Conservation (phyloP, 192 early-diverging fungal genomes). For the Coemansia sp. region DNA sequence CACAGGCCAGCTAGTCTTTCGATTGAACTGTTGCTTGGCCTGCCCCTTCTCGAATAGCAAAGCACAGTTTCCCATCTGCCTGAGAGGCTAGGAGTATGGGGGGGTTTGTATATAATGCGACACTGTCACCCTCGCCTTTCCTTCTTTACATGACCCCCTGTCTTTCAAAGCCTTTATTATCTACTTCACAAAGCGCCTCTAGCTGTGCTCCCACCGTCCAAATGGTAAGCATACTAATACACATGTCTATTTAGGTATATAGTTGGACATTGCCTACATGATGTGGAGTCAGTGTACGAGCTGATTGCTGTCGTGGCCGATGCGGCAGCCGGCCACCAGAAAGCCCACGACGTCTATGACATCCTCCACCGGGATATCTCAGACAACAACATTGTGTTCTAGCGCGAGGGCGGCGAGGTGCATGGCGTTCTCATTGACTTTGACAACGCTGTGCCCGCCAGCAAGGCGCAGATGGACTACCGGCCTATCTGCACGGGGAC, state of each 20-base stretch:
- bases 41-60: no score
- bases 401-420: not conserved
- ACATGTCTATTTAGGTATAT: not conserved
- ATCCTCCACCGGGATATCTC: constrained; percentile 28
- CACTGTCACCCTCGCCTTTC: no score
- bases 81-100: no score
- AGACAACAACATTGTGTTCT: constrained; percentile 13
- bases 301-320: constrained; percentile 10
- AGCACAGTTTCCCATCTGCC: no score
- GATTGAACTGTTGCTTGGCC: no score
- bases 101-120: no score
- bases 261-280: not conserved
- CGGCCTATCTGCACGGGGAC: not conserved
- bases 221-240: not conserved
- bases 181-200: no score
- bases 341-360: not conserved
- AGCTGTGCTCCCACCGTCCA: no score
- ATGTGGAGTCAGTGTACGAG: constrained; percentile 1
- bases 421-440: constrained; percentile 24
- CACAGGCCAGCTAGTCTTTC: no score
- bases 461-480: not conserved
- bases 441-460: not conserved
- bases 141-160: no score
- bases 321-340: constrained; percentile 7
- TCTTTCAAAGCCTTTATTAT: no score